Percentiles rank a stretch among this genome's conserved stretches.
These are phyloP conservation scores for Boletus insuetus DNA, from an alignment of 768 basidiomycete genomes.

Conservation along the genomic window DNA sequence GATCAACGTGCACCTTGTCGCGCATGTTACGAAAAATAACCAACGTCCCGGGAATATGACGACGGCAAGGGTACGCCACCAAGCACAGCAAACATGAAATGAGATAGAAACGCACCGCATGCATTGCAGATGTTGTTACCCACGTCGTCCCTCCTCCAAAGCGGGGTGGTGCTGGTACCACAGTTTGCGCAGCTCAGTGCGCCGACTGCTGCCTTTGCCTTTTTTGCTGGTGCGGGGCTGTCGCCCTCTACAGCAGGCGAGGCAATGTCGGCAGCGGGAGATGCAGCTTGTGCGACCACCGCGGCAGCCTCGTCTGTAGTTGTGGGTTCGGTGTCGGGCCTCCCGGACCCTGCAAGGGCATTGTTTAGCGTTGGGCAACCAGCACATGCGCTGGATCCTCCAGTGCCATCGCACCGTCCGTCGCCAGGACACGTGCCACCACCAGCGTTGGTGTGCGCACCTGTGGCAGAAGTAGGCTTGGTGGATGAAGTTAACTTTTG, in stretches of 20 bases:
- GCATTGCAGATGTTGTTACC: constrained; percentile 96
- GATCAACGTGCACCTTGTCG: constrained; percentile 21
- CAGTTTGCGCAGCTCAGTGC: constrained; percentile 86
- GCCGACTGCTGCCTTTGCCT: constrained; percentile 49
- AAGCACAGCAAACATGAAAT: constrained; percentile 25
- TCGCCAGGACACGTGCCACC: constrained; percentile 95
- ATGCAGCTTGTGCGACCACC: constrained; percentile 15
- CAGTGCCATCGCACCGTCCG: constrained; percentile 96
- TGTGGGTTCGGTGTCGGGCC: constrained; percentile 38
- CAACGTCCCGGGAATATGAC: constrained; percentile 3
- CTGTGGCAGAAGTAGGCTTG: constrained; percentile 28
- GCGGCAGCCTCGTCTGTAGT: constrained; percentile 21
- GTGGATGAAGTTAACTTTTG: constrained; percentile 28
- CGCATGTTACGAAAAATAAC: constrained; percentile 22
- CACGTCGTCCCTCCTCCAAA: constrained; percentile 87
- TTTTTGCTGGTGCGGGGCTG: constrained; percentile 32
- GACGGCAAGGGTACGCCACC: constrained; percentile 20
- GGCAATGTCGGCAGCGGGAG: constrained; percentile 34
- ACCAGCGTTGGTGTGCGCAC: constrained; percentile 31
- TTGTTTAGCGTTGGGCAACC: constrained; percentile 99
- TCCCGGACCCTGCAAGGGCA: constrained; percentile 47
- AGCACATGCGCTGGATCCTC: constrained; percentile 87
- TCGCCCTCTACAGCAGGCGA: constrained; percentile 32
- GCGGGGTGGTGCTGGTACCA: constrained; percentile 83
- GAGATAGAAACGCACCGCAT: constrained; percentile 64